Evolutionary conservation across 352 stramenopile species (phyloP), one percentile per base, ranked within the genome.

Genomic region (Phytophthora rubi): DNA sequence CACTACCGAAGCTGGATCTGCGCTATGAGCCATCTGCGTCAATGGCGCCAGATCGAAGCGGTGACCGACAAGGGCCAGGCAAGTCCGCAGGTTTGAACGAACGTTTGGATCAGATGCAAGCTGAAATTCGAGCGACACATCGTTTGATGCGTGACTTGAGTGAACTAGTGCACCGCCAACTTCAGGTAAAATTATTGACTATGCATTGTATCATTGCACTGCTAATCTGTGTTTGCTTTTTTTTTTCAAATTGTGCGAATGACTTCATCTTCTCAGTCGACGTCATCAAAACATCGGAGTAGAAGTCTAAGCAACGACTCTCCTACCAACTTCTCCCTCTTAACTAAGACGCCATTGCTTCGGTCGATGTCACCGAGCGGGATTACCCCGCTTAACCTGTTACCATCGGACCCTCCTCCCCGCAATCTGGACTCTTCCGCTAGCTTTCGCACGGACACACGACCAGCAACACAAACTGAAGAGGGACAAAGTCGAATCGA

Each of bases 141-240:
- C 35, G 30, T 44, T 64, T 76, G 64, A 69, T 76, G 53, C n/a
- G 53, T 2, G 69, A 76, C 6, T 56, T 76, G 59, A 73, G 57
- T 45, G 16, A 18, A 18, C 53, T 76, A 2, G 57, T 76, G 7
- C 58, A 62, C 1, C 69, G 53, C 7, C 69, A 76, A 30, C 53
- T 76, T 42, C 44, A 70, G 68, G 59, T 73, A 48, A 21, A 18
- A 2, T 12, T 4, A 12, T 48, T 48, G 5, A 21, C 42, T 4
- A 18, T 10, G 42, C 23, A 48, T 42, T 6, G 8, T 42, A 30
- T 30, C 0, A 30, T 30, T 30, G 26, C 26, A 30, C 26, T 6
- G 12, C 3, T 6, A 44, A 16, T 13, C 35, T 13, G 4, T 42
- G 35, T 44, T 26, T 26, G 23, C 18, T 21, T 21, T 26, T 26